Evolutionary conservation across 306 rosid species (phyloP).

Genomic region (Acmispon strigosus): DNA sequence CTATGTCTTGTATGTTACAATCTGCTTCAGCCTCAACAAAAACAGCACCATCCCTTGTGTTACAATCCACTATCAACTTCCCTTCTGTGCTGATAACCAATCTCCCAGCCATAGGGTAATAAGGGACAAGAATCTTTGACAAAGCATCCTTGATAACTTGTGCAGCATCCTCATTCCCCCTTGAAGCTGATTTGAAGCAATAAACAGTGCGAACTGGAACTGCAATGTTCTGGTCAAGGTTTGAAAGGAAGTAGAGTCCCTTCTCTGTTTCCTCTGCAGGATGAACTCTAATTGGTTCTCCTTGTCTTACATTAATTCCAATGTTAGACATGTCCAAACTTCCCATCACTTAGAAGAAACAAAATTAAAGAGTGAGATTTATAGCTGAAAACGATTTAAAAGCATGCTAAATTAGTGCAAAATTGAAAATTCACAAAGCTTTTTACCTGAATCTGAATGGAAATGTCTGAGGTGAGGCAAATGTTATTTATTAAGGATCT

Average conservation of each 20-base stretch:
- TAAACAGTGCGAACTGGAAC: constrained; percentile 54
- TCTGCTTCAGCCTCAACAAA: constrained; percentile 88
- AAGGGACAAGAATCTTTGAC: constrained; percentile 63
- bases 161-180: constrained; percentile 55
- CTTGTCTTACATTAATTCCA: constrained; percentile 39
- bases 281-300: constrained; percentile 43
- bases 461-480: neutral
- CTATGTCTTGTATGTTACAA: constrained; percentile 33
- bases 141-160: constrained; percentile 44
- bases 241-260: constrained; percentile 54
- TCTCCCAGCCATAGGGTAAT: constrained; percentile 63
- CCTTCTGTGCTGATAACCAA: constrained; percentile 54
- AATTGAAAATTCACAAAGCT: neutral
- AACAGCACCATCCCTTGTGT: constrained; percentile 68
- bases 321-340: neutral
- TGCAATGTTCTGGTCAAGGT: constrained; percentile 76
- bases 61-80: constrained; percentile 70
- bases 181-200: constrained; percentile 44
- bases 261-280: constrained; percentile 56
- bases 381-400: neutral
- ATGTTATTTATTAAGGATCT: neutral
- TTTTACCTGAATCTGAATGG: constrained; percentile 6
- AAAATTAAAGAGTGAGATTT: neutral
- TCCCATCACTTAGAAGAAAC: constrained; percentile 31
- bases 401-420: neutral